These are phyloP conservation scores for Tetragonia tetragonoides DNA, from an alignment of 148 eudicot species.

Conservation along the genomic window DNA sequence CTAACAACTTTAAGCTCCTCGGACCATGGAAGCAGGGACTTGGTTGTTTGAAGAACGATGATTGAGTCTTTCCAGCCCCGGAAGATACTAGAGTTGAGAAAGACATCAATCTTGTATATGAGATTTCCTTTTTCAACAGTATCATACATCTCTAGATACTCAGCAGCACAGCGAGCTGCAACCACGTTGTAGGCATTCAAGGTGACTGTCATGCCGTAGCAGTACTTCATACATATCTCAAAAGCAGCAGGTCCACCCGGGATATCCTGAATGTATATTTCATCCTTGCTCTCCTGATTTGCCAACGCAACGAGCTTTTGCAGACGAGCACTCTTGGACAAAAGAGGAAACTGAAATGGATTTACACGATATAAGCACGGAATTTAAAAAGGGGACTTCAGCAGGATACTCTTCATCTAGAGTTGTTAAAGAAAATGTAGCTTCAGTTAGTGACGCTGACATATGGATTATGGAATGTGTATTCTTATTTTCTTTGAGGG, in stretches of 20 bases:
- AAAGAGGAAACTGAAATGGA: slow-evolving; percentile 63
- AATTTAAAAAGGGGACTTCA: not conserved
- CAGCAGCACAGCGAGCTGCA: slow-evolving; percentile 88
- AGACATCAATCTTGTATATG: slow-evolving; percentile 78
- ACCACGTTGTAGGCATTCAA: slow-evolving; percentile 84
- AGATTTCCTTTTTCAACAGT: slow-evolving; percentile 77
- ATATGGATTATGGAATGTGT: no score
- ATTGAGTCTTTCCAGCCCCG: slow-evolving; percentile 95
- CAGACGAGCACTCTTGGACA: slow-evolving; percentile 80
- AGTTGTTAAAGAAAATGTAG: no score
- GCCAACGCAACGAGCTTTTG: slow-evolving; percentile 65
- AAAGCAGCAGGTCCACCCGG: slow-evolving; percentile 90
- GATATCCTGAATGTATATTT: slow-evolving; percentile 60
- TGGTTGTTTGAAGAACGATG: slow-evolving; percentile 77
- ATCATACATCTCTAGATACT: slow-evolving; percentile 82
- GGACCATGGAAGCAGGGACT: slow-evolving; percentile 63
- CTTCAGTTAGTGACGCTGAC: no score
- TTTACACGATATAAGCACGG: slow-evolving; percentile 12
- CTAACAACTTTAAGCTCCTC: slow-evolving; percentile 80
- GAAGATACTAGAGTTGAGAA: slow-evolving; percentile 78
- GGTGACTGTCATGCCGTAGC: slow-evolving; percentile 88
- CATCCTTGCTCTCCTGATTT: slow-evolving; percentile 51
- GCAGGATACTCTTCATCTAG: not conserved
- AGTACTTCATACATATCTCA: slow-evolving; percentile 83
- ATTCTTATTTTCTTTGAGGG: no score